Evolutionary conservation across 257 asterid genomes (phyloP), one percentile per base, ranked within the genome.

Genomic region (Solanum chaucha): DNA sequence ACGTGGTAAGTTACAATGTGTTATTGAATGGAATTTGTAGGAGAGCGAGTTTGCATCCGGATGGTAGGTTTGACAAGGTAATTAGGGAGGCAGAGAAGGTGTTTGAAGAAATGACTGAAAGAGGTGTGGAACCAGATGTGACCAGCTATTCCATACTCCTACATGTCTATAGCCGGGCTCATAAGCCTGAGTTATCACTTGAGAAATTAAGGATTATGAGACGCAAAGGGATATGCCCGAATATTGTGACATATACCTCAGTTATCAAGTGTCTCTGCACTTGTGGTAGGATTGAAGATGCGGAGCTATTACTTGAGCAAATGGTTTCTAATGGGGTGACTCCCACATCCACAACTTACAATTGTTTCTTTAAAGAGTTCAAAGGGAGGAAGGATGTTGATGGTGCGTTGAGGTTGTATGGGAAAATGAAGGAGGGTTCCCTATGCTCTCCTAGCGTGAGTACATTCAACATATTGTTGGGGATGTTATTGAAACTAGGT

Each of bases 141-240:
- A 92, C 95, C 4, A 94, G 98, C 84, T 96, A 93, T 88, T 93
- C 99, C 1, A 91, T 93, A 84, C 87, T 95, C 91, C 93, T 96
- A 30, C 98, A 95, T 44, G 98, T 95, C 6, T 96, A 94, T 83
- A 94, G 96, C 83, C 90, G 98, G 87, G 98, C 96, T 1, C 99
- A 95, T 88, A 96, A 96, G 89, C 96, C 99, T 10, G 96, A 91
- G 82, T 72, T 96, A 51, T 93, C 93, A 44, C 90, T 95, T 34
- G 99, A 95, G 87, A 96, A 93, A 91, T 86, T 96, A 91, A 89
- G n/a, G 85, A 87, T 90, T 92, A 95, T 96, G 98, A 93, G 88
- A 86, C 94, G 89, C 65, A 93, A 88, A 64, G 98, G 98, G 71
- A 91, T 96, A 86, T 91, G 89, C 77, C 98, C 97, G 5, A 93